Percentiles rank a stretch among this genome's conserved stretches.
Evolutionary conservation across 345 rosid genomes (phyloP).

Genomic region (Cardamine resedifolia): DNA sequence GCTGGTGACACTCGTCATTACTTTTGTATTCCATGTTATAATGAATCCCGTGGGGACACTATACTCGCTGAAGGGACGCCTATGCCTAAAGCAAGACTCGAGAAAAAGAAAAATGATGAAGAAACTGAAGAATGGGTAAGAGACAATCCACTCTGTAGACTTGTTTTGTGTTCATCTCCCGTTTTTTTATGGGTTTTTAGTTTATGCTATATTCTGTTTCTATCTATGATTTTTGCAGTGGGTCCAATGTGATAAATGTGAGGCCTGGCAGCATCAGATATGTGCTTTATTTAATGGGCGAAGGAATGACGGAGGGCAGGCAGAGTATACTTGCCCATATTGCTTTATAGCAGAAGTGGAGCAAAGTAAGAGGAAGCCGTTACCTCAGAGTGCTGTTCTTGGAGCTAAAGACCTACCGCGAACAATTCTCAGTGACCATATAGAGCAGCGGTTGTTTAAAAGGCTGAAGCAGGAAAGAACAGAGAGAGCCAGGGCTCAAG

Average conservation of each 20-base stretch:
- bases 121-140: slow-evolving; percentile 99
- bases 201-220: slow-evolving; percentile 14
- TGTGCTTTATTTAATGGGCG: slow-evolving; percentile 98
- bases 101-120: slow-evolving; percentile 99
- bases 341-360: slow-evolving; percentile 90
- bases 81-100: slow-evolving; percentile 80
- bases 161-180: slow-evolving; percentile 7
- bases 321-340: slow-evolving; percentile 99
- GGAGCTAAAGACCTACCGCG: slow-evolving; percentile 98
- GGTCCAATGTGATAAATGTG: slow-evolving; percentile 99
- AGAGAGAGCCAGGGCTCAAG: slow-evolving; percentile 83
- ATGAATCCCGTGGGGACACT: slow-evolving; percentile 92
- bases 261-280: slow-evolving; percentile 99
- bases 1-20: slow-evolving; percentile 95
- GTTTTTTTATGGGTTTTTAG: background rate
- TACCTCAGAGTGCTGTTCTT: slow-evolving; percentile 97
- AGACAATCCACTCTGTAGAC: slow-evolving; percentile 19
- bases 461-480: slow-evolving; percentile 77
- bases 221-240: slow-evolving; percentile 60
- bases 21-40: slow-evolving; percentile 96
- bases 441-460: slow-evolving; percentile 81
- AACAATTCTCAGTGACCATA: slow-evolving; percentile 94
- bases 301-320: slow-evolving; percentile 99
- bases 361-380: slow-evolving; percentile 87
- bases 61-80: slow-evolving; percentile 74